A percentile compares a stretch with the other conserved stretches of the same genome.
Conservation (phyloP, 768 basidiomycete species). For the Termitomyces sp. region DNA sequence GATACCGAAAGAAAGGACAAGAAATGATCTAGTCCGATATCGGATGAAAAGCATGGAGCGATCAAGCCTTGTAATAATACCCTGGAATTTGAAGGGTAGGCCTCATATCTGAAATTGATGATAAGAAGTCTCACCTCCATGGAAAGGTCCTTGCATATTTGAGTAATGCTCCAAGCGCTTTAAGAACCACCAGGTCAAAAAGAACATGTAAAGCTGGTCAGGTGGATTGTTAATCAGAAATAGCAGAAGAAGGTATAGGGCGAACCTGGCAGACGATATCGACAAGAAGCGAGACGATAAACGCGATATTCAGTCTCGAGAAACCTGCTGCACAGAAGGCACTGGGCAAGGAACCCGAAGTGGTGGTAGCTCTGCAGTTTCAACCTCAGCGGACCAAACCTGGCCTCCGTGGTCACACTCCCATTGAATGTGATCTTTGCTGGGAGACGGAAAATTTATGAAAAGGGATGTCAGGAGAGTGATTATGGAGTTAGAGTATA, state of each 20-base stretch:
- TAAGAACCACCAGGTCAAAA: conserved; percentile 71
- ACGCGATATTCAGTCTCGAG: conserved; percentile 56
- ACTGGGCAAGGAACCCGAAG: conserved; percentile 42
- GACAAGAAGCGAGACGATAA: conserved; percentile 57
- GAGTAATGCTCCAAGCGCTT: conserved; percentile 67
- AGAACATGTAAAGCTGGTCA: conserved; percentile 69
- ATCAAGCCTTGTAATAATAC: conserved; percentile 51
- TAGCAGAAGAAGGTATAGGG: conserved; percentile 7
- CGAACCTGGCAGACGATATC: conserved; percentile 68
- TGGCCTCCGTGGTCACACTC: conserved; percentile 72
- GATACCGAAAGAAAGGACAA: conserved; percentile 23
- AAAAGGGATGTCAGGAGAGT: conserved; percentile 11
- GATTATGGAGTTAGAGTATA: conserved; percentile 1
- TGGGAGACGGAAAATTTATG: conserved; percentile 25
- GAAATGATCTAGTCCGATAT: conserved; percentile 23
- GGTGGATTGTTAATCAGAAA: conserved; percentile 18
- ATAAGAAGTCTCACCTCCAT: conserved; percentile 47
- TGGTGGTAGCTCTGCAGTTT: conserved; percentile 33
- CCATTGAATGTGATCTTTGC: conserved; percentile 67
- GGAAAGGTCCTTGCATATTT: conserved; percentile 57
- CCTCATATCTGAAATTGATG: conserved; percentile 18
- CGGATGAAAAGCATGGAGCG: conserved; percentile 10
- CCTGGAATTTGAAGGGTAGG: conserved; percentile 23
- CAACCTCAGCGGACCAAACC: conserved; percentile 47
- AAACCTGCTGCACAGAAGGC: conserved; percentile 60